phyloP scores from a whole-genome alignment of 2,329 filamentous ascomycete species.

The Claviceps paspali region DNA sequence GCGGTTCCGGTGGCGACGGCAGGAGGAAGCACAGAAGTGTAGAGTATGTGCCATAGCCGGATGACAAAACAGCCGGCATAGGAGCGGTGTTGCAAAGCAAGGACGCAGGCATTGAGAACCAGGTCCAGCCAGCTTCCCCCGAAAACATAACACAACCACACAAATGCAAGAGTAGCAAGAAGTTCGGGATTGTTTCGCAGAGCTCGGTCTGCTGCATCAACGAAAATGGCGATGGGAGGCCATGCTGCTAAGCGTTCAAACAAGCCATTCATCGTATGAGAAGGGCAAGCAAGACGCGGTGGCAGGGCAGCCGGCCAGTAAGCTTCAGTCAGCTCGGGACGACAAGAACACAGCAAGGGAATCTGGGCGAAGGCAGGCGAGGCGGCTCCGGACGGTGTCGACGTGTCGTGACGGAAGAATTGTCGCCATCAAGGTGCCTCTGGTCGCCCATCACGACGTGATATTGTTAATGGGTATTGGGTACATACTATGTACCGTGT shows the following conservation, averaged over 20 bases:
- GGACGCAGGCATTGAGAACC: slow-evolving; percentile 3
- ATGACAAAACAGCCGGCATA: background rate
- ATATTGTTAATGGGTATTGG: too few relatives aligned
- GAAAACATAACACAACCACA: slow-evolving; percentile 9
- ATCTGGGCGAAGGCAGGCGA: too few relatives aligned
- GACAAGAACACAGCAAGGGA: too few relatives aligned
- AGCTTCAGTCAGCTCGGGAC: too few relatives aligned
- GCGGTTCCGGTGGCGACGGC: background rate
- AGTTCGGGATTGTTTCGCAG: background rate
- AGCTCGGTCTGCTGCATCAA: slow-evolving; percentile 10
- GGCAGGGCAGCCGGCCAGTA: too few relatives aligned
- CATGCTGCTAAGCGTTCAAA: slow-evolving; percentile 12
- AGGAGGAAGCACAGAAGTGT: background rate
- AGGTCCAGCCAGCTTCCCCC: slow-evolving; percentile 12
- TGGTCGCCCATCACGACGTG: too few relatives aligned
- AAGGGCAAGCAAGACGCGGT: background rate
- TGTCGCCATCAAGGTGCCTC: too few relatives aligned
- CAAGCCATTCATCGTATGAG: slow-evolving; percentile 13
- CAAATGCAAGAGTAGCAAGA: background rate
- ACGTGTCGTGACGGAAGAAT: too few relatives aligned
- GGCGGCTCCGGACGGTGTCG: too few relatives aligned
- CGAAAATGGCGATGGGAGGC: slow-evolving; percentile 8
- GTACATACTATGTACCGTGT: too few relatives aligned
- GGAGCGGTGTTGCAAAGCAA: slow-evolving; percentile 2
- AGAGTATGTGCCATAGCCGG: background rate